Base-by-base conservation (phyloP, 2,329 filamentous ascomycete species). In the Pseudofabraea citricarpa region DNA sequence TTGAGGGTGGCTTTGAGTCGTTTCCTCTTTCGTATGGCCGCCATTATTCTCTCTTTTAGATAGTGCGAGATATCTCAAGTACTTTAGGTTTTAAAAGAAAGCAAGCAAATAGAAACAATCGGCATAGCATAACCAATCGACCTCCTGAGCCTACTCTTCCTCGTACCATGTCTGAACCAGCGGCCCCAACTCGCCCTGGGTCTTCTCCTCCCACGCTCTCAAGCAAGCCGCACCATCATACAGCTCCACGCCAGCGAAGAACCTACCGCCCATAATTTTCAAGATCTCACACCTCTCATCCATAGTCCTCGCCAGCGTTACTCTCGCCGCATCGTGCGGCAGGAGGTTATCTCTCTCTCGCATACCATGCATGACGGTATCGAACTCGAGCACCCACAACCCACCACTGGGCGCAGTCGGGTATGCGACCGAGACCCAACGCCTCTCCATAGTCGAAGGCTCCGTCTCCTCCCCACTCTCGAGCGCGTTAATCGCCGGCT, bases 221-320 rank as follows among this genome's bases (percentile, higher is more conserved):
- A 49, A 36, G 40, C 29, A 49, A 15, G 44, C 39, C 10, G 26
- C 9, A 40, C 44, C 47, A 19, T 49, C 31, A 44, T 49, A 49
- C 21, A 44, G 13, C 18, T 47, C 27, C 3, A 49, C 12, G 23
- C 29, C 38, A n/a, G n/a, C 12, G 32, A 29, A 49, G 16, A 46
- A 43, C 13, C n/a, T 44, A 8, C 19, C 47, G 26, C 47, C 44
- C n/a, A 44, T 21, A 16, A 29, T 23, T 26, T 43, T 24, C 19
- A 49, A 33, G 35, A 49, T 39, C 35, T 41, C 31, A 33, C 44
- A 36, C 33, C 32, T 39, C 44, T 49, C 47, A 40, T 47, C 36
- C 47, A 49, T 49, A 23, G 47, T 49, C 24, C 27, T 45, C 27
- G 47, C 44, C 35, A 49, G 40, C 31, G 26, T 29, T n/a, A 47